These are phyloP conservation scores for Fusarium palustre DNA, from an alignment of 2,329 filamentous ascomycete genomes.

Conservation along the genomic window DNA sequence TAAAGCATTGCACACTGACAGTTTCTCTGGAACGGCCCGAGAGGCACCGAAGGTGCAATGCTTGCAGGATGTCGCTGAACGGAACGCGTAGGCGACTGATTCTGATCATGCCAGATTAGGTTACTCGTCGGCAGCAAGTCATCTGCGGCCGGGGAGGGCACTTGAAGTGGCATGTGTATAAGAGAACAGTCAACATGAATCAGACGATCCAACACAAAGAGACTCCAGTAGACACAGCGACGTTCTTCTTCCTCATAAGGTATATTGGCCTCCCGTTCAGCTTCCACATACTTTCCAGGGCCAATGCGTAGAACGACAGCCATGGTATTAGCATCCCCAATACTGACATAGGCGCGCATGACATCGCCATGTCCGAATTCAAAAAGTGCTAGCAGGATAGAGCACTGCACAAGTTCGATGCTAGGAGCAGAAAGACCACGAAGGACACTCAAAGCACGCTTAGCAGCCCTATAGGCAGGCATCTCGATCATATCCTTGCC, in stretches of 20 bases:
- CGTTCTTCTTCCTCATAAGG: conserved; percentile 54
- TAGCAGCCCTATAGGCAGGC: conserved; percentile 54
- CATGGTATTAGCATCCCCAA: conserved; percentile 56
- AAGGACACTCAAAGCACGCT: conserved; percentile 54
- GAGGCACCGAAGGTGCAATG: conserved; percentile 47
- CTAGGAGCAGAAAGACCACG: conserved; percentile 52
- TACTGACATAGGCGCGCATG: conserved; percentile 56
- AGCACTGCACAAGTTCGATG: conserved; percentile 57
- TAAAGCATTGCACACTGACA: conserved; percentile 53
- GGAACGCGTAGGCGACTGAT: conserved; percentile 37
- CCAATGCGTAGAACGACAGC: conserved; percentile 52
- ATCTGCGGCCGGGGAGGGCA: conserved; percentile 53
- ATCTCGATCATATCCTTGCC: conserved; percentile 56
- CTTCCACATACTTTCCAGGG: conserved; percentile 53
- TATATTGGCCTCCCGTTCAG: conserved; percentile 46
- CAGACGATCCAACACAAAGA: conserved; percentile 58
- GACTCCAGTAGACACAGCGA: conserved; percentile 57
- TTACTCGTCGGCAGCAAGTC: conserved; percentile 52
- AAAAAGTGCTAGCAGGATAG: conserved; percentile 56
- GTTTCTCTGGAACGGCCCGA: conserved; percentile 53
- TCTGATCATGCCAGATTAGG: conserved; percentile 49
- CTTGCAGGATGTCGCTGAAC: conserved; percentile 47
- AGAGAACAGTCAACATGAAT: conserved; percentile 50
- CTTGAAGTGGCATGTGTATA: conserved; percentile 50
- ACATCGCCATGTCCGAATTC: conserved; percentile 60